These are phyloP conservation scores for Colletotrichum tanaceti DNA, from an alignment of 2,329 filamentous ascomycete species.

Conservation along the genomic window DNA sequence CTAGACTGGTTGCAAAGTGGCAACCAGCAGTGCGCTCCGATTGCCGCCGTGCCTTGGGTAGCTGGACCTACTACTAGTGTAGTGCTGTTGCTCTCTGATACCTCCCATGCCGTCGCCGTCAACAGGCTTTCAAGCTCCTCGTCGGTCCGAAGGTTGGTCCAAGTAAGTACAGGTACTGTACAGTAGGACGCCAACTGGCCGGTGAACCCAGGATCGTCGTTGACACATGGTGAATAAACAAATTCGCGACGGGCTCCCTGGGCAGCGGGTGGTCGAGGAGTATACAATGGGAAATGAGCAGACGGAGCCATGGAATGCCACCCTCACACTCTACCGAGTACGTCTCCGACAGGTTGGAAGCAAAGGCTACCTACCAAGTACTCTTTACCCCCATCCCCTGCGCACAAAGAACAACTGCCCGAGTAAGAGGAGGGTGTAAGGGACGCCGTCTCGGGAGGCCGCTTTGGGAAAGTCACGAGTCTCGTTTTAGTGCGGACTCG, in stretches of 20 bases:
- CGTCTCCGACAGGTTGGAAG: constrained; percentile 10
- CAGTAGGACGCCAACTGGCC: too few species aligned
- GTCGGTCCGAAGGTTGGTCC: background rate
- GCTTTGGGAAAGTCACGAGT: constrained; percentile 23
- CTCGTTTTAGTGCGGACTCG: background rate
- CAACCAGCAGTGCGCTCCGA: background rate
- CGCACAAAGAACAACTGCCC: background rate
- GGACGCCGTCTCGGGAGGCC: constrained; percentile 26
- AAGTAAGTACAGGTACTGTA: too few species aligned
- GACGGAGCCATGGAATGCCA: background rate
- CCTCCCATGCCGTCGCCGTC: background rate
- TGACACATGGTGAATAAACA: background rate
- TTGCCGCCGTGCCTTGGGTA: background rate
- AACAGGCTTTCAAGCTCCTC: background rate
- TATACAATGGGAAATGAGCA: background rate
- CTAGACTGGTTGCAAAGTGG: background rate
- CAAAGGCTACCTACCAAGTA: background rate
- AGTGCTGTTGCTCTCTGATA: background rate
- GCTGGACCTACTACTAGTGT: background rate
- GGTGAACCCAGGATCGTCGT: background rate
- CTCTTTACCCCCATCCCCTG: background rate
- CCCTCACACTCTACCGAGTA: background rate
- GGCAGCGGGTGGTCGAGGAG: background rate
- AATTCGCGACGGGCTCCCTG: background rate
- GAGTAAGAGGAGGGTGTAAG: background rate